These are phyloP conservation scores for Talaromyces sp. DNA, from an alignment of 2,329 filamentous ascomycete genomes.

Conservation along the genomic window DNA sequence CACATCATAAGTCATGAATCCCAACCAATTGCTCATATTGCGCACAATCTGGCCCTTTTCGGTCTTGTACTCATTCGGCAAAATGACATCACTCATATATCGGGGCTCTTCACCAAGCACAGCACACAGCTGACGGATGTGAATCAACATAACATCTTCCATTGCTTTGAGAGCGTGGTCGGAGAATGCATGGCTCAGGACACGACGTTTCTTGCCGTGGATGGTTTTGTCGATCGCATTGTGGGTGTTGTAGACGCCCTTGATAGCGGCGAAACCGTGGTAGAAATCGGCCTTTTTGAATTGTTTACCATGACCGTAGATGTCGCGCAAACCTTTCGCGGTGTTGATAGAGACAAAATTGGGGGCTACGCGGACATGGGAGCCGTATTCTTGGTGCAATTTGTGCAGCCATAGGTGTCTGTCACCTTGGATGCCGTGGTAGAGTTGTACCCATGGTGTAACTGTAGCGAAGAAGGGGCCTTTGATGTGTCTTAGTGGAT, in stretches of 20 bases:
- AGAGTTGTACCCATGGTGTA: conserved; percentile 58
- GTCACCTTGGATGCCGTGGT: conserved; percentile 71
- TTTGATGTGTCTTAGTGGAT: conserved; percentile 32
- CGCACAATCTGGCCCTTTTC: conserved; percentile 27
- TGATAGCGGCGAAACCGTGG: conserved; percentile 67
- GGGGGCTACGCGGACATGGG: conserved; percentile 70
- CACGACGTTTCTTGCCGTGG: conserved; percentile 68
- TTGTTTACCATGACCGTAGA: conserved; percentile 41
- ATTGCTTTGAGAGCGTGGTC: conserved; percentile 65
- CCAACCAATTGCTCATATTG: conserved; percentile 39
- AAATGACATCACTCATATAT: conserved; percentile 16
- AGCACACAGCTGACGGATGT: conserved; percentile 64
- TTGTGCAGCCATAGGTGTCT: conserved; percentile 70
- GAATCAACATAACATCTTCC: conserved; percentile 64
- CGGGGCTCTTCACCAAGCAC: conserved; percentile 24
- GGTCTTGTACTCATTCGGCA: conserved; percentile 15
- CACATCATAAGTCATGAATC: conserved; percentile 50
- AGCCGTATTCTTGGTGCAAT: conserved; percentile 68
- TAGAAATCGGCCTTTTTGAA: conserved; percentile 67
- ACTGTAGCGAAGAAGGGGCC: conserved; percentile 32
- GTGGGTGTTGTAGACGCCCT: conserved; percentile 65
- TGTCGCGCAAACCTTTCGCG: conserved; percentile 52
- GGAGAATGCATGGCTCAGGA: conserved; percentile 69
- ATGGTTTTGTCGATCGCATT: conserved; percentile 66
- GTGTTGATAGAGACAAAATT: conserved; percentile 77